These are phyloP conservation scores for Litsea cubeba DNA, from an alignment of 164 flowering plant genomes.

Conservation along the genomic window DNA sequence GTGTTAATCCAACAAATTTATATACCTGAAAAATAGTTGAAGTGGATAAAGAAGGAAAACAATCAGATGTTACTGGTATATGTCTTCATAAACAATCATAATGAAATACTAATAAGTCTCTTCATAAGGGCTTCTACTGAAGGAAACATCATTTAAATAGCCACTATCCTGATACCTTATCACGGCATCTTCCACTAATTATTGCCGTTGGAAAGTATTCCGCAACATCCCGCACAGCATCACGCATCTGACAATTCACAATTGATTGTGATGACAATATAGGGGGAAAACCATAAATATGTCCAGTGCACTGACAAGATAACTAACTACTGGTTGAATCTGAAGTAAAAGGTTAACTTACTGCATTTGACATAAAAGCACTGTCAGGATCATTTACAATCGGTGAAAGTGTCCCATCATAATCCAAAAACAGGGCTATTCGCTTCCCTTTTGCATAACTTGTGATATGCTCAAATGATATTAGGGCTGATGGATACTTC, in stretches of 20 bases:
- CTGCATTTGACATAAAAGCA: constrained; percentile 69
- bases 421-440: constrained; percentile 61
- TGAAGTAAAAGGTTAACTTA: constrained; percentile 28
- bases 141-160: not conserved
- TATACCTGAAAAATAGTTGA: constrained; percentile 44
- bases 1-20: constrained; percentile 75
- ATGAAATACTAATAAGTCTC: not conserved
- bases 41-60: not conserved
- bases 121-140: not conserved
- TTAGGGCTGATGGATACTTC: constrained; percentile 85
- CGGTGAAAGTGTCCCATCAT: constrained; percentile 42
- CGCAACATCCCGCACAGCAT: constrained; percentile 63
- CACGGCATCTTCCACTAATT: constrained; percentile 93
- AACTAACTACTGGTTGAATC: not conserved
- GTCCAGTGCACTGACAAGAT: not conserved
- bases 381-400: constrained; percentile 42
- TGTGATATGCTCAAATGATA: constrained; percentile 63
- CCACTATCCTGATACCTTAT: constrained; percentile 43
- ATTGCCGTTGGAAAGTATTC: constrained; percentile 79
- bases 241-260: constrained; percentile 61
- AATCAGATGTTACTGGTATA: not conserved
- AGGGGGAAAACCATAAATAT: not conserved
- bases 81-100: not conserved
- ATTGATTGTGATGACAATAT: not conserved
- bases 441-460: constrained; percentile 69